A percentile compares a stretch with the other conserved stretches of the same genome.
Evolutionary conservation across 352 stramenopile species (phyloP).

Genomic region (Phytopythium helicoides): DNA sequence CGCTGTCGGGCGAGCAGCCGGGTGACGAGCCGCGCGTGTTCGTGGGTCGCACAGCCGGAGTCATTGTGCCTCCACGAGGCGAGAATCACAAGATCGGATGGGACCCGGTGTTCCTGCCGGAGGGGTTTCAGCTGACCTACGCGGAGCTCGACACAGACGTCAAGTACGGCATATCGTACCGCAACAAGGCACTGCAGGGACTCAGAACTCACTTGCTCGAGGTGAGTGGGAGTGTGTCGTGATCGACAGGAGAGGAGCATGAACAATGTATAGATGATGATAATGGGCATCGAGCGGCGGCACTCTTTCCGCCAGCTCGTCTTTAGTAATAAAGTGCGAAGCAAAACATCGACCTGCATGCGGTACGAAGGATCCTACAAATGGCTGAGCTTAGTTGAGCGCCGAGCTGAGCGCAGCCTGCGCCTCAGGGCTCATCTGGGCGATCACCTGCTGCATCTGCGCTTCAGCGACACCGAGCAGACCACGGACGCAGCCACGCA

Average conservation of each 20-base stretch:
- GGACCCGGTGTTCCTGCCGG: conserved; percentile 90
- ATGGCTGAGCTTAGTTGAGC: conserved; percentile 31
- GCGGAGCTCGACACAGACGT: conserved; percentile 88
- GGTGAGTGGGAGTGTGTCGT: no score
- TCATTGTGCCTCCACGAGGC: conserved; percentile 91
- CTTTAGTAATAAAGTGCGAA: conserved; percentile 3
- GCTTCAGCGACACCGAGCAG: conserved; percentile 65
- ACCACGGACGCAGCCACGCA: conserved; percentile 64
- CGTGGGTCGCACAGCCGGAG: conserved; percentile 90
- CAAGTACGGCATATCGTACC: conserved; percentile 92
- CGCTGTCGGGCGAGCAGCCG: conserved; percentile 66
- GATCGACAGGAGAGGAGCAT: no score
- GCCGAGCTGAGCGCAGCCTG: conserved; percentile 64
- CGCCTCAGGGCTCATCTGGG: conserved; percentile 66
- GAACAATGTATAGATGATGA: no score
- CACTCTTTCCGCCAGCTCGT: conserved; percentile 1
- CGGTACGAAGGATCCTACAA: no score
- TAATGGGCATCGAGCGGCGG: neutral
- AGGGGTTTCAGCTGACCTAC: conserved; percentile 84
- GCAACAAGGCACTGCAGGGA: conserved; percentile 80
- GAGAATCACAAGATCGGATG: conserved; percentile 86
- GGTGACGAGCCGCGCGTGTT: conserved; percentile 91
- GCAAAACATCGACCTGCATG: no score
- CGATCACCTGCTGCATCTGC: conserved; percentile 80
- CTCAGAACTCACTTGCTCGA: conserved; percentile 41